Conservation (phyloP, 441 rosid species). For the Croton setiger region DNA sequence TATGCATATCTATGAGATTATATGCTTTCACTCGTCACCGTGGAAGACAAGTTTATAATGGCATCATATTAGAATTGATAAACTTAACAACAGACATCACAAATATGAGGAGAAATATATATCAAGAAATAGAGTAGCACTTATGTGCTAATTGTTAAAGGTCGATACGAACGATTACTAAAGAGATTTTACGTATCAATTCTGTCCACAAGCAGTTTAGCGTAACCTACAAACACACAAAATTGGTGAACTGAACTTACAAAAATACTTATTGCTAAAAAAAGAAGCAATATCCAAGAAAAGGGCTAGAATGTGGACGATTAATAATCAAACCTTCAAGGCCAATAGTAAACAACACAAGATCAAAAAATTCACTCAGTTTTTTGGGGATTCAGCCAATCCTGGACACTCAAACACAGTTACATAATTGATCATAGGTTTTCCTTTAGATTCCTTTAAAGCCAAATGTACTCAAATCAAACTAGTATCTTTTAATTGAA, state of each 20-base stretch:
- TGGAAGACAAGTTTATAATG: background rate
- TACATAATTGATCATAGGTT: slow-evolving; percentile 74
- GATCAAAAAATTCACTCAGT: slow-evolving; percentile 77
- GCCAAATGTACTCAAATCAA: slow-evolving; percentile 30
- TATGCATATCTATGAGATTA: background rate
- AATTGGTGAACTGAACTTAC: slow-evolving; percentile 1
- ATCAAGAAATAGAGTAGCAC: slow-evolving; percentile 23
- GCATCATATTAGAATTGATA: background rate
- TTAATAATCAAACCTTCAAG: slow-evolving; percentile 67
- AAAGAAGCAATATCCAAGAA: background rate
- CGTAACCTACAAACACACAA: slow-evolving; percentile 58
- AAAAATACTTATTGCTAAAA: background rate
- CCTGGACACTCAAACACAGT: slow-evolving; percentile 99
- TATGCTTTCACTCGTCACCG: background rate
- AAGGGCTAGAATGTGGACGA: slow-evolving; percentile 3
- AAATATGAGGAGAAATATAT: background rate
- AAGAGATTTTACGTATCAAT: slow-evolving; percentile 68
- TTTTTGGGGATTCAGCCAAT: slow-evolving; percentile 61
- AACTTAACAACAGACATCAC: background rate
- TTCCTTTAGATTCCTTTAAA: slow-evolving; percentile 74
- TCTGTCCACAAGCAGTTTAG: slow-evolving; percentile 85
- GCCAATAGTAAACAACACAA: slow-evolving; percentile 90
- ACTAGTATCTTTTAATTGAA: slow-evolving; percentile 16
- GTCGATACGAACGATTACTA: slow-evolving; percentile 71
- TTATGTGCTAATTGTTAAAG: slow-evolving; percentile 90